phyloP scores from a whole-genome alignment of 768 basidiomycete species.

The Termitomyces sp. region DNA sequence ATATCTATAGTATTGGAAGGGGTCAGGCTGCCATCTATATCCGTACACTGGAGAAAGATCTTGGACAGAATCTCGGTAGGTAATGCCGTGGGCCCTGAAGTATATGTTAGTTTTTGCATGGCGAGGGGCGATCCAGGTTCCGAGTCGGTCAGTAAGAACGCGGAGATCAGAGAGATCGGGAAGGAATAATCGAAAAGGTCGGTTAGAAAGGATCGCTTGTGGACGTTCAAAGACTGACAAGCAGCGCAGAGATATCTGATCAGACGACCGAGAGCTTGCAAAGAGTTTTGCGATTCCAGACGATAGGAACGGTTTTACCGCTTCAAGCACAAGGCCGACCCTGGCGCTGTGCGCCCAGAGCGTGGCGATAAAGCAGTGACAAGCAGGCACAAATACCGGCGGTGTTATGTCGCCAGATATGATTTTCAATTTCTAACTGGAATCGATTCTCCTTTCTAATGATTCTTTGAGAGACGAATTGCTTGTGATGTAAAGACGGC shows the following conservation, averaged over 20 bases:
- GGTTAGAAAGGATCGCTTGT: neutral
- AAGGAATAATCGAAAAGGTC: neutral
- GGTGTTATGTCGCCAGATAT: too few relatives aligned
- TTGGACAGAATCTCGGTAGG: conserved; percentile 36
- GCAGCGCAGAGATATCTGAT: conserved; percentile 7
- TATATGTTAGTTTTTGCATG: conserved; percentile 5
- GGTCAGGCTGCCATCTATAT: conserved; percentile 25
- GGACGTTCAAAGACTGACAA: conserved; percentile 2
- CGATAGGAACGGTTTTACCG: conserved; percentile 14
- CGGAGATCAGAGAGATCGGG: conserved; percentile 12
- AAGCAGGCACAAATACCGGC: neutral
- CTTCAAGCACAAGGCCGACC: conserved; percentile 13
- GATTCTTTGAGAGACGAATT: neutral
- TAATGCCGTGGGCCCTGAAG: conserved; percentile 12
- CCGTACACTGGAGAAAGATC: conserved; percentile 34
- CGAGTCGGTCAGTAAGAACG: neutral
- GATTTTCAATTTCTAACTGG: neutral
- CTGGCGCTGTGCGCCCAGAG: neutral
- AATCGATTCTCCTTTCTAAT: neutral
- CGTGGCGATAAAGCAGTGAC: conserved; percentile 2
- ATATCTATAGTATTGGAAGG: conserved; percentile 27
- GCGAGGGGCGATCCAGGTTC: neutral
- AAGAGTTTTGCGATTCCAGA: conserved; percentile 9
- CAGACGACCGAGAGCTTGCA: conserved; percentile 1
- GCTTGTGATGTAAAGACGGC: neutral